Evolutionary conservation across 768 basidiomycete species (phyloP), one percentile per base, ranked within the genome.

Genomic region (Rhizopogon vulgaris): DNA sequence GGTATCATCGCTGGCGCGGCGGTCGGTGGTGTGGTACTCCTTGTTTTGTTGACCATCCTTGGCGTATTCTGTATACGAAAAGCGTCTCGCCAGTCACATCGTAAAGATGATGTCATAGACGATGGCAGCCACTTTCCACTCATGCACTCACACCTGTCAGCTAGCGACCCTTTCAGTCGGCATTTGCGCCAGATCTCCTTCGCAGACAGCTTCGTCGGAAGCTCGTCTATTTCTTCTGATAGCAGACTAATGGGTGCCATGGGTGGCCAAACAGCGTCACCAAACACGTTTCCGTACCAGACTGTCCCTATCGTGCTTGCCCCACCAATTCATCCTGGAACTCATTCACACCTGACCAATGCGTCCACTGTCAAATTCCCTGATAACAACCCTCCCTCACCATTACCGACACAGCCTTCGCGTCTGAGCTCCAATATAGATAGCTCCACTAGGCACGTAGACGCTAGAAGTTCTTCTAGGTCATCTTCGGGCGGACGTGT

Each of bases 191-290:
- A 48, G 24, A 56, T 38, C 32, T 64, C 66, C 2, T 52, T 60
- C 38, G 45, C 55, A 0, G 58, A 58, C 25, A 65, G 56, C 41
- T 55, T 59, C 38, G 52, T 40, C 6, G 52, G 55, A 17, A 50
- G 52, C 6, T 57, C 65, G 43, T 74, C 80, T 1, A 66, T 60
- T 53, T 56, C 66, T 46, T n/a, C 28, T 30, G 28, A 70, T 32
- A 67, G 70, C 32, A 75, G 74, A 38, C 71, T 76, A 27, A 85
- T 84, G 62, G 80, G 79, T 7, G 22, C 72, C 2, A 73, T 77
- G 73, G 78, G 78, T 14, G 78, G 77, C 18, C 51, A 65, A 30
- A 57, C 72, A 4, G 48, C 55, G 7, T 39, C 52, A 43, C 65
- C 69, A 38, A 51, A 65, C 61, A 53, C 32, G 11, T 12, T 34